Conservation (phyloP, 2,329 filamentous ascomycete species). For the Fusarium drepaniforme region DNA sequence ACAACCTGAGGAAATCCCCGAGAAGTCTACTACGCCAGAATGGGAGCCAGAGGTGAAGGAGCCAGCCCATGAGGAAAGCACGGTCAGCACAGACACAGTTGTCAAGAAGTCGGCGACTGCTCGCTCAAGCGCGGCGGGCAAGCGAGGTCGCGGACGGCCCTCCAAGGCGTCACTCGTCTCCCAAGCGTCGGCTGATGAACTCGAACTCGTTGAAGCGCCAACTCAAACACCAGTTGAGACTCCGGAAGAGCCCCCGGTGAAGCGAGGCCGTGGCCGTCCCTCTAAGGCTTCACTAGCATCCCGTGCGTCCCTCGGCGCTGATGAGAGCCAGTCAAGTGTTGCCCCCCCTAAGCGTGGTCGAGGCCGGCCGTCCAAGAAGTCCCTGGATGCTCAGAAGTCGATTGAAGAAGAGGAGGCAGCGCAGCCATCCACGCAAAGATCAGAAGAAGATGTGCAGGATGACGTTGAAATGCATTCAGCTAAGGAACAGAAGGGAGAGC, state of each 20-base stretch:
- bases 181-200: conserved; percentile 41
- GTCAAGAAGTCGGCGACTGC: conserved; percentile 50
- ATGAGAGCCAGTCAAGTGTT: conserved; percentile 37
- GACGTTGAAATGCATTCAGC: conserved; percentile 29
- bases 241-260: conserved; percentile 34
- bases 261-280: conserved; percentile 48
- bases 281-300: conserved; percentile 48
- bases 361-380: conserved; percentile 49
- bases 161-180: conserved; percentile 48
- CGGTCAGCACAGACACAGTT: conserved; percentile 57
- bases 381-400: conserved; percentile 42
- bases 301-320: conserved; percentile 35
- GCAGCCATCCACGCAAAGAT: conserved; percentile 23
- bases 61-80: conserved; percentile 53
- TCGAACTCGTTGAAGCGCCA: conserved; percentile 38
- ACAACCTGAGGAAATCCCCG: conserved; percentile 11
- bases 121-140: conserved; percentile 32
- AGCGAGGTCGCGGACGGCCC: conserved; percentile 45
- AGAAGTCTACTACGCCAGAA: conserved; percentile 15
- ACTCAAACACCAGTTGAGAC: conserved; percentile 21
- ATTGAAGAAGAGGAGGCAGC: conserved; percentile 30
- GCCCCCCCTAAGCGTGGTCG: conserved; percentile 45
- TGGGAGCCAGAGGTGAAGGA: conserved; percentile 35
- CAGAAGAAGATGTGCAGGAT: conserved; percentile 30
- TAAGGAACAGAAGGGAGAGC: conserved; percentile 28